Base-by-base conservation (phyloP, 2,329 filamentous ascomycete species). In the Xylariaceae sp. region DNA sequence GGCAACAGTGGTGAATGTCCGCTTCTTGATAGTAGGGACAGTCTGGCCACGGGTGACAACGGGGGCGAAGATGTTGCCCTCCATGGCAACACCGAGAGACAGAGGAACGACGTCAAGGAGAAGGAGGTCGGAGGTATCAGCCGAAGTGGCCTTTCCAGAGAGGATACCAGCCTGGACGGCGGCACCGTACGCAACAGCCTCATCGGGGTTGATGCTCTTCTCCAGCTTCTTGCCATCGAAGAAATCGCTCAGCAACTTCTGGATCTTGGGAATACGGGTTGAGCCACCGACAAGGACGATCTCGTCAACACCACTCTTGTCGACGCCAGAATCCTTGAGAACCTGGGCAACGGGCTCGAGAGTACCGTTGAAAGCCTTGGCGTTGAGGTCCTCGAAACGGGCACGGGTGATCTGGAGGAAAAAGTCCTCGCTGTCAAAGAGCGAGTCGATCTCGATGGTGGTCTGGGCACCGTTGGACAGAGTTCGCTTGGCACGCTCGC, bases 151-250 rank as follows among this genome's bases (percentile, higher is more conserved):
- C 88, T 97, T 96, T 77, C 95, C 95, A 58, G 94, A 97, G 66
- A 99, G 89, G 77, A 99, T 97, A 87, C 93, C 95, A 68, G 95
- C 95, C 84, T 99, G 95, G 63, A 99, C 94, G 71, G 95, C 95
- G 67, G 95, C 95, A 88, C 95, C 95, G 81, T 97, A 97, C 71
- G 95, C 95, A 73, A 99, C 95, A 70, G 95, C 95, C 86, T 99
- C 95, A 76, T 99, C 95, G 72, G 95, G 95, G 87, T 99, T 99
- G 84, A 98, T 98, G 85, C 91, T 95, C 86, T 97, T 98, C 87
- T 98, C 94, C 68, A 97, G 91, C 90, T 99, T 97, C 92, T 99
- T 99, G 81, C 93, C 93, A 77, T 96, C 91, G 83, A 99, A 99
- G 87, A 93, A 97, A 81, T 99, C 95, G 82, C 89, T 93, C 68